Evolutionary conservation across 768 basidiomycete species (phyloP).

Genomic region (Candolleomyces eurysporus): DNA sequence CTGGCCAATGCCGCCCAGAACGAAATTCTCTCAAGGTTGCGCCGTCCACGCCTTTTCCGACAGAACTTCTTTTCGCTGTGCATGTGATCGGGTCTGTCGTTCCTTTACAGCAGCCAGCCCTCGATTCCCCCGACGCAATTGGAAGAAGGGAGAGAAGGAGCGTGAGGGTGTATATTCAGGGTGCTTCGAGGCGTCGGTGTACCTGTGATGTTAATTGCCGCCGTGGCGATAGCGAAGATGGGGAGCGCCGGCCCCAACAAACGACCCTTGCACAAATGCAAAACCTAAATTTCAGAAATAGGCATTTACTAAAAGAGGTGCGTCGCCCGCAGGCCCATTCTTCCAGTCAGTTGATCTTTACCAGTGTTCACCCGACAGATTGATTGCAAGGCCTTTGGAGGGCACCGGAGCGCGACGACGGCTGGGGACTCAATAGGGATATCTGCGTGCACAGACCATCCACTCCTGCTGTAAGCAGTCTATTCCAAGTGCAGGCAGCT

Average conservation of each 20-base stretch:
- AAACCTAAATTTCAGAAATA: neutral
- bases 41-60: constrained; percentile 2
- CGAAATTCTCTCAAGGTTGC: neutral
- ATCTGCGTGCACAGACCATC: neutral
- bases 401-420: neutral
- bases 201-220: constrained; percentile 11
- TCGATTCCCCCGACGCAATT: constrained; percentile 2
- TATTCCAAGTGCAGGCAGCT: neutral
- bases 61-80: constrained; percentile 5
- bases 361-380: neutral
- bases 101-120: neutral
- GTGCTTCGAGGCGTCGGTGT: constrained; percentile 2
- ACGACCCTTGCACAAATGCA: neutral
- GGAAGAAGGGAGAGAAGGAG: neutral
- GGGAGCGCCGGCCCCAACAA: neutral
- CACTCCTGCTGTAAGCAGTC: neutral
- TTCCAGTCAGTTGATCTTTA: constrained; percentile 6
- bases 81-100: constrained; percentile 3
- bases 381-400: constrained; percentile 5
- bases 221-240: neutral
- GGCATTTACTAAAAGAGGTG: neutral
- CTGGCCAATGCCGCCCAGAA: neutral
- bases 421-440: neutral
- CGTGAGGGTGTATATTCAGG: neutral
- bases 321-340: neutral